Percentiles rank a stretch among this genome's conserved stretches.
Conservation (phyloP, 164 flowering plant genomes). For the Pachysandra terminalis region DNA sequence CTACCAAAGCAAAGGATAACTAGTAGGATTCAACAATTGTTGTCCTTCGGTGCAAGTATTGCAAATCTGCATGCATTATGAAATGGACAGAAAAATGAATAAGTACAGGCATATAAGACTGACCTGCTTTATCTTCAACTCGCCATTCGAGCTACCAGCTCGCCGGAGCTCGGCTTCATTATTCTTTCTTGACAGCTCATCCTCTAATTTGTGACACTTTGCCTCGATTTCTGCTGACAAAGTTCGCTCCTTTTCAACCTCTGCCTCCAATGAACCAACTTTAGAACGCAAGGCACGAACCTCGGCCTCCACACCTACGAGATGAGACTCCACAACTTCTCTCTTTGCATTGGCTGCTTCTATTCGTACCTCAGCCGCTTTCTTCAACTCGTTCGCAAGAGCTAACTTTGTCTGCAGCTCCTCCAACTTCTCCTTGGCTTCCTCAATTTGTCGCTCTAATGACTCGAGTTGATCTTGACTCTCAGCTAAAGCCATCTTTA, state of each 20-base stretch:
- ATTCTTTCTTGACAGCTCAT: constrained; percentile 39
- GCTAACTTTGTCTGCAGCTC: constrained; percentile 46
- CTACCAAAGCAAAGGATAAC: not conserved
- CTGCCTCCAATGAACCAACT: constrained; percentile 43
- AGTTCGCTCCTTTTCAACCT: constrained; percentile 47
- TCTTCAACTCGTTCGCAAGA: constrained; percentile 41
- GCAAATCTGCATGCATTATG: too few species aligned
- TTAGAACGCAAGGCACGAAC: constrained; percentile 36
- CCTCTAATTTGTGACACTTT: constrained; percentile 53
- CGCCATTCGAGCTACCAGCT: constrained; percentile 30
- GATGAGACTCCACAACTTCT: constrained; percentile 41
- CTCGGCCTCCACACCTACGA: constrained; percentile 45
- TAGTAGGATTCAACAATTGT: too few species aligned
- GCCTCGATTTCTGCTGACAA: constrained; percentile 33
- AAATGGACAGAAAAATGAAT: not conserved
- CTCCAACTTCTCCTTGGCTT: constrained; percentile 44
- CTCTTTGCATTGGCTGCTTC: constrained; percentile 16
- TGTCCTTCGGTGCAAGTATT: too few species aligned
- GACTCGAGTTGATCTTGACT: constrained; percentile 32
- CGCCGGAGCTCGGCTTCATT: constrained; percentile 37
- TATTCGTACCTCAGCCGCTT: constrained; percentile 20
- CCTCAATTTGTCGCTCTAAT: constrained; percentile 35
- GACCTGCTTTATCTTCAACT: constrained; percentile 67
- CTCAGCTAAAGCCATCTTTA: constrained; percentile 38
- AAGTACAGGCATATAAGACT: constrained; percentile 3